Conservation (phyloP, 2,329 filamentous ascomycete genomes). For the Penicillium brasilianum region DNA sequence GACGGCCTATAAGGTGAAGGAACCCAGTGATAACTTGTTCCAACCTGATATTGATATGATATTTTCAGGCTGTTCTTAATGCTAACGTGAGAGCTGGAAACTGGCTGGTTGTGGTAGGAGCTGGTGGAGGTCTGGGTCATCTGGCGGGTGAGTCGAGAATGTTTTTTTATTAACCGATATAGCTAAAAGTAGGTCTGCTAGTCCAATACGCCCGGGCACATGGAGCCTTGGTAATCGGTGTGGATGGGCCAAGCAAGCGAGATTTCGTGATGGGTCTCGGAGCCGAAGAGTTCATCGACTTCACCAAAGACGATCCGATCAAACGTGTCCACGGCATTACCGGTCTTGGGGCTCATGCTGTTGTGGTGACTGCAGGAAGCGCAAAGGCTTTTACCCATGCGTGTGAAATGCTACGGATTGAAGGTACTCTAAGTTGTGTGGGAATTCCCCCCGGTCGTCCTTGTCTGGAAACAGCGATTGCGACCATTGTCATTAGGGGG, state of each 20-base stretch:
- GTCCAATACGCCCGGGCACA: constrained; percentile 53
- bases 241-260: constrained; percentile 49
- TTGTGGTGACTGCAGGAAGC: constrained; percentile 50
- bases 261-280: constrained; percentile 48
- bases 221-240: constrained; percentile 49
- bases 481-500: constrained; percentile 53
- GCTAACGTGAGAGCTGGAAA: constrained; percentile 46
- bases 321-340: constrained; percentile 45
- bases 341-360: constrained; percentile 47
- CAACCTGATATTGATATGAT: constrained; percentile 4
- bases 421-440: constrained; percentile 51
- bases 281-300: constrained; percentile 50
- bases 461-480: constrained; percentile 48
- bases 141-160: constrained; percentile 44
- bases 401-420: constrained; percentile 52
- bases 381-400: constrained; percentile 49
- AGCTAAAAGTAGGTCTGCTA: constrained; percentile 17
- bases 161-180: neutral
- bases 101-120: constrained; percentile 53
- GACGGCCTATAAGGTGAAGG: constrained; percentile 50
- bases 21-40: neutral
- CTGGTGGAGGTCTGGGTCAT: constrained; percentile 54
- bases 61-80: constrained; percentile 48
- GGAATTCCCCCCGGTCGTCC: constrained; percentile 49
- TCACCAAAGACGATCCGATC: constrained; percentile 41